Evolutionary conservation across 768 basidiomycete genomes (phyloP), one percentile per base, ranked within the genome.

Genomic region (Hysterangium stoloniferum): DNA sequence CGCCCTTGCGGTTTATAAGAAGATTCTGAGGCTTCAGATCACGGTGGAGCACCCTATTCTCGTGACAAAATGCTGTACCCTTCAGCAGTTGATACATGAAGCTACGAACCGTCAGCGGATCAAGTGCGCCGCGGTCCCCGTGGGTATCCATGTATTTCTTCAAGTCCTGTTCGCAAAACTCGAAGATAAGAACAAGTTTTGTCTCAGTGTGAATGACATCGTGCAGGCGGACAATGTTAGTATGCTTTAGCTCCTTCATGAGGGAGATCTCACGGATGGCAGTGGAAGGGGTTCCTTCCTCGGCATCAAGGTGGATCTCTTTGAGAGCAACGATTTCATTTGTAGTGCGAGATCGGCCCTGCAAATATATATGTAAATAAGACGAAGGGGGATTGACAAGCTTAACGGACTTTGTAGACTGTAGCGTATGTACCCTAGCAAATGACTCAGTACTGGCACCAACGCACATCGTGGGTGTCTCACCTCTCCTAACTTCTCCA

Each of bases 121-220:
- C 92, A 36, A 99, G 76, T 4, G 95, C 93, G 48, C 96, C 93
- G 37, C 94, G 81, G 57, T 98, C 93, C 49, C 96, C 96, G 59
- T 96, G 85, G 31, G 89, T 85, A 66, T 99, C 96, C 96, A 99
- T 99, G 67, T 97, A 98, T 64, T 92, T 93, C 68, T 99, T 99
- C 40, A 99, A 76, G 69, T 99, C 96, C 67, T 94, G 90, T 61
- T 99, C 96, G 67, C 93, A 96, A 64, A 80, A 98, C 69, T 99
- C 96, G 67, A 98, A 99, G 58, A 99, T 94, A 52, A 99, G 86
- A 56, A 97, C 88, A 43, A 99, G 84, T 59, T 98, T 97, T 6
- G 90, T 88, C 68, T 99, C 96, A 15, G 94, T 98, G 68, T 99
- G 96, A 56, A 98, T 97, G 43, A 99, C 96, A 66, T 98, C 96